Conservation (phyloP, 352 stramenopile species). For the Globisporangium sylvaticum region DNA sequence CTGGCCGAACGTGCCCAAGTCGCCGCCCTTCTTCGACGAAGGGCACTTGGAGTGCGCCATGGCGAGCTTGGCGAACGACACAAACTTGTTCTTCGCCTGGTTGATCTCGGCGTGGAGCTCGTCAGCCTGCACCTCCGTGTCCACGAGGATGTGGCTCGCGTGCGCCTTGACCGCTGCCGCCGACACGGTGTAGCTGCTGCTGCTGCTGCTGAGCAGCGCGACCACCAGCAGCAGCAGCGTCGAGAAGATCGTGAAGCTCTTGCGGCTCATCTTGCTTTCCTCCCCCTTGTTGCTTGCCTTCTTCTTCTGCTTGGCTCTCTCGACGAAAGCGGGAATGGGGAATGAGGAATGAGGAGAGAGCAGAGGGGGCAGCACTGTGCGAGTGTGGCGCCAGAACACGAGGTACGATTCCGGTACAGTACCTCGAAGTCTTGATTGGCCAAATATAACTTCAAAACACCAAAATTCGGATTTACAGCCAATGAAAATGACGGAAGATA, state of each 20-base stretch:
- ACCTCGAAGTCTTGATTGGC: not conserved
- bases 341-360: not conserved
- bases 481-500: not conserved
- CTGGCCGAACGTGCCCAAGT: constrained; percentile 65
- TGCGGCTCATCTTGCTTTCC: constrained; percentile 9
- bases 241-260: constrained; percentile 16
- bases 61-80: constrained; percentile 63
- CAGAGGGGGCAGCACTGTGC: not conserved
- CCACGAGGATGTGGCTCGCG: constrained; percentile 81
- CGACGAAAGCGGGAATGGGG: constrained; percentile 4
- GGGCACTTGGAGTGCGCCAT: constrained; percentile 72
- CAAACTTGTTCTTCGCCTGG: constrained; percentile 44
- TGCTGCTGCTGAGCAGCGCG: constrained; percentile 7
- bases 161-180: constrained; percentile 29
- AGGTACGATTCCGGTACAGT: not conserved
- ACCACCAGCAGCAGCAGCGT: constrained; percentile 10
- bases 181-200: constrained; percentile 7
- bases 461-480: too few relatives aligned
- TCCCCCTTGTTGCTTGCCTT: constrained; percentile 1
- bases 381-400: not conserved
- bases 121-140: constrained; percentile 62
- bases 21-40: constrained; percentile 56
- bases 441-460: too few relatives aligned
- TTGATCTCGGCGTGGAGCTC: constrained; percentile 48
- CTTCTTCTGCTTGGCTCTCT: constrained; percentile 8